Evolutionary conservation across 176 grass and related monocot species (phyloP), one percentile per base, ranked within the genome.

Genomic region (Zea luxurians): DNA sequence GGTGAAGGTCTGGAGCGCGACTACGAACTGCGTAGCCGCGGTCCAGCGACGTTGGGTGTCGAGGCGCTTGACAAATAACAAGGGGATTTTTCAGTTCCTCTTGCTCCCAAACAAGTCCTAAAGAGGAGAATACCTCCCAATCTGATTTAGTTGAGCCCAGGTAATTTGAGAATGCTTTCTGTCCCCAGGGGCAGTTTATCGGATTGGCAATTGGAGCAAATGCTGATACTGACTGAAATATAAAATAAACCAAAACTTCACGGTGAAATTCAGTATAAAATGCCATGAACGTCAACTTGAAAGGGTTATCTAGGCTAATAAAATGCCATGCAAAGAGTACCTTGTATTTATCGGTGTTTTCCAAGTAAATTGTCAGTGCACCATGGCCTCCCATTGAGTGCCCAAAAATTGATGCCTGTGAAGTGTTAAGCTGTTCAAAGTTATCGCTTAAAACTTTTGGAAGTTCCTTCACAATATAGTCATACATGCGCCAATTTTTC

Each of bases 141-240:
- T 91, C 88, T 58, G 88, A 90, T 45, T 99, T 91, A 85, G 72
- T 66, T 59, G 74, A 47, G 40, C 96, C 92, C 78, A 99, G 80
- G 86, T 96, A 99, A 86, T 99, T 93, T 80, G 92, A 95, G 78
- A 99, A 99, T 48, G 96, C 96, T 85, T 99, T 99, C 83, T 96
- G 90, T 70, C 92, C 96, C 92, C 90, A 99, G 0, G 90, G 86
- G 58, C 96, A 99, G 59, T 91, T 99, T 76, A 91, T 89, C 12
- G 92, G 96, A 78, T 99, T 99, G 42, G 35, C 76, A 58, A 99
- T 68, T 48, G 96, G 96, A 69, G 96, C 70, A 87, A 95, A 99
- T 50, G 92, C 90, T 37, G 96, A 99, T 43, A 95, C 90, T 4
- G 90, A 92, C 96, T 99, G 88, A 54, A 89, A 82, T 58, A 34